Conservation (phyloP, 768 basidiomycete genomes). For the Pleurotus tuber-regium region DNA sequence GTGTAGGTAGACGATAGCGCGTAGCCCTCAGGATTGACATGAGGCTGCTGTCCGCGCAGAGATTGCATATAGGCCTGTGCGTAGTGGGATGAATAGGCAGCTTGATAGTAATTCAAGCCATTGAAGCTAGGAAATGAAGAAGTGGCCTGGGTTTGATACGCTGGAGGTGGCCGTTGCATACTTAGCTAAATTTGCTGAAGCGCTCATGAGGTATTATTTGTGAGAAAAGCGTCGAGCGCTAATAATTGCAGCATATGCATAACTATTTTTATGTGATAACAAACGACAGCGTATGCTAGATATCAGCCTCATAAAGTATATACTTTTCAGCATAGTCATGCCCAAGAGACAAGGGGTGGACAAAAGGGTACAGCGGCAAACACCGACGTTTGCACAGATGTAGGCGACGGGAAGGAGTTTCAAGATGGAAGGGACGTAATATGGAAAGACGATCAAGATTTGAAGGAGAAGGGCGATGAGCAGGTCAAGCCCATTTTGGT, state of each 20-base stretch:
- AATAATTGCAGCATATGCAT: not conserved
- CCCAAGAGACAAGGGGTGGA: constrained; percentile 3
- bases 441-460: not conserved
- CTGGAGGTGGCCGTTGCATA: too few species aligned
- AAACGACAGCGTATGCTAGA: constrained; percentile 3
- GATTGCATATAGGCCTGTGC: constrained; percentile 51
- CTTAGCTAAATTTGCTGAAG: too few species aligned
- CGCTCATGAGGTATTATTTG: too few species aligned
- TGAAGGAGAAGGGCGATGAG: not conserved
- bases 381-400: not conserved
- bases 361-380: not conserved
- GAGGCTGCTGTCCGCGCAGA: constrained; percentile 12
- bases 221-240: not conserved
- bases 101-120: constrained; percentile 18
- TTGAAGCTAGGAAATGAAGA: too few species aligned
- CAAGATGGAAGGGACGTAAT: not conserved
- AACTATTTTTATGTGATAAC: too few species aligned
- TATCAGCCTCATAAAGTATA: constrained; percentile 11
- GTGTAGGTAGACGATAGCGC: constrained; percentile 35
- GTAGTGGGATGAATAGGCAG: constrained; percentile 50
- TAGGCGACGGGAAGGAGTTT: not conserved
- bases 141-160: too few species aligned
- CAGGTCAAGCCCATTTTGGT: not conserved
- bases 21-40: constrained; percentile 31
- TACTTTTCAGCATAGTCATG: constrained; percentile 8